Evolutionary conservation across 495 filamentous ascomycete genomes (phyloP), one percentile per base, ranked within the genome.

Genomic region (Apodospora peruviana): DNA sequence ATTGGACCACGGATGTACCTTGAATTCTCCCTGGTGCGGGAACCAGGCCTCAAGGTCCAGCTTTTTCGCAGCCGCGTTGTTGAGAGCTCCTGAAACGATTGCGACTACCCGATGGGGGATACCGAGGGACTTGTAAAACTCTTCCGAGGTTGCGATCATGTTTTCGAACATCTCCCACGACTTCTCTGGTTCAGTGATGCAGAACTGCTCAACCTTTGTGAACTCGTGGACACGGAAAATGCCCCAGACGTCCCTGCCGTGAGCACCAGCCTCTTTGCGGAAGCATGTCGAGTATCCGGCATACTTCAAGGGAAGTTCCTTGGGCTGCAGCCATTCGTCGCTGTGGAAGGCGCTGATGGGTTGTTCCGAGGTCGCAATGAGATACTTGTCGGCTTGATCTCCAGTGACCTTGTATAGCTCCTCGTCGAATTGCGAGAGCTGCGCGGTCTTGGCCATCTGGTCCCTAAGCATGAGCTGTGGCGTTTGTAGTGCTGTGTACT

Each of bases 171-270:
- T 82, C 62, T 91, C 78, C 93, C 91, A 98, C 19, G 87, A 91
- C 56, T 94, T 86, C 64, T 97, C 94, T 0, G 93, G 94, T 58
- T 95, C 89, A 16, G 89, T 90, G 56, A 96, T 76, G 53, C 96
- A 78, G 56, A 97, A 97, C 74, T 97, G 91, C 63, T 97, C 91
- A 27, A 83, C 82, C 83, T 98, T 98, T 68, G 96, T 93, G 60
- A 98, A 98, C 62, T 98, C 91, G 69, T 98, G 93, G 35, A 97
- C 90, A 58, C 93, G 84, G 77, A 96, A 98, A 54, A 97, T 88
- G 45, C 93, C 93, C 93, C 93, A 98, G 4, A 94, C 91, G 60
- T 98, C 93, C 68, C 88, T 89, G 29, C 93, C 93, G 60, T 96
- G 90, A 9, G 77, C 74, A 40, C 93, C 93, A 27, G 93, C 93